phyloP scores from a whole-genome alignment of 2,329 filamentous ascomycete species.

The Ophiocordyceps camponoti-leonardi region DNA sequence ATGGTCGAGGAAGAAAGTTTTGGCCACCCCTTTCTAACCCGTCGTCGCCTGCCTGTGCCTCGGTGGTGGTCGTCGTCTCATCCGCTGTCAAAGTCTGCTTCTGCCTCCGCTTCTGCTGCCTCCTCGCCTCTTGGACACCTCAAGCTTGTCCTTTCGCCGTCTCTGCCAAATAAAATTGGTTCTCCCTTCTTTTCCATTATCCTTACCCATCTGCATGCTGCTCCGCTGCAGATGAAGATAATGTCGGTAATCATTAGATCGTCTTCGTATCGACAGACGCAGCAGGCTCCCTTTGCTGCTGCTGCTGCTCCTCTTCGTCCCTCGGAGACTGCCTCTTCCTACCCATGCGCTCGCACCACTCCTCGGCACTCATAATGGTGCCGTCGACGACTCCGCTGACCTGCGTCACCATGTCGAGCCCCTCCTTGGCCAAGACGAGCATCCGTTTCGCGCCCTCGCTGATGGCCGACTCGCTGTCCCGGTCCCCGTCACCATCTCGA shows the following conservation, averaged over 20 bases:
- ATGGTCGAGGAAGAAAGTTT: no score
- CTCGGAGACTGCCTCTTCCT: conserved; percentile 12
- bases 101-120: no score
- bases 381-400: conserved; percentile 77
- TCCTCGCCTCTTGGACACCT: neutral
- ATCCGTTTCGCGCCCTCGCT: conserved; percentile 55
- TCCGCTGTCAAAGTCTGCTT: no score
- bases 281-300: neutral
- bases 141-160: no score
- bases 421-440: conserved; percentile 73
- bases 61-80: no score
- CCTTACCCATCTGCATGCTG: no score
- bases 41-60: no score
- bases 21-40: no score
- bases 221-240: no score
- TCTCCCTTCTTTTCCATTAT: no score
- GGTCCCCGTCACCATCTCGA: conserved; percentile 12
- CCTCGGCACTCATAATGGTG: conserved; percentile 78
- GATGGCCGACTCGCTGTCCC: conserved; percentile 18
- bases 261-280: neutral
- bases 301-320: conserved; percentile 9
- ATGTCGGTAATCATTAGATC: no score
- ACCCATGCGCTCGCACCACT: conserved; percentile 72
- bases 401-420: conserved; percentile 85
- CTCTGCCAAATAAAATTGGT: no score